Evolutionary conservation across 1,284 basidiomycete species (phyloP).

Genomic region (Cystobasidium pallidum): DNA sequence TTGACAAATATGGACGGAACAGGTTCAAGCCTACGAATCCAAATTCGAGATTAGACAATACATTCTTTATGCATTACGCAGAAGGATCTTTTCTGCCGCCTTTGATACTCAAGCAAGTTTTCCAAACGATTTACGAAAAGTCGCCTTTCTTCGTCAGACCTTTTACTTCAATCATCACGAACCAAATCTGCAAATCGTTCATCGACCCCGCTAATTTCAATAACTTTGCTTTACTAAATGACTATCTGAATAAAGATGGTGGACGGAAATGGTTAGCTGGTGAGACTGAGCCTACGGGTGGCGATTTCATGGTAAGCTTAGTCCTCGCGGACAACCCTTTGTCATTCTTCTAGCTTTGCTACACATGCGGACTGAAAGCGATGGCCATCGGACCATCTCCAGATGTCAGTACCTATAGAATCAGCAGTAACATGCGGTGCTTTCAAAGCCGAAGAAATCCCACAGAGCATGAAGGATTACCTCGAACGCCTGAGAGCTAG

Average conservation of each 20-base stretch:
- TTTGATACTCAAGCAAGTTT: constrained; percentile 39
- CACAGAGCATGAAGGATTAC: constrained; percentile 37
- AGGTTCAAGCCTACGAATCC: constrained; percentile 18
- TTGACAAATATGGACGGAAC: constrained; percentile 29
- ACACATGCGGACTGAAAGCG: too few relatives aligned
- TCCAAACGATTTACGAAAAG: constrained; percentile 34
- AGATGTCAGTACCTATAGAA: constrained; percentile 42
- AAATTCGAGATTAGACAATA: constrained; percentile 24
- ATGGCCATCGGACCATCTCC: too few relatives aligned
- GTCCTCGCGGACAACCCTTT: not conserved
- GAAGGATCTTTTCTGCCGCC: constrained; percentile 44
- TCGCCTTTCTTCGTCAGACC: constrained; percentile 42
- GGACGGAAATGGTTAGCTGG: constrained; percentile 40
- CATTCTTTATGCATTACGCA: constrained; percentile 42
- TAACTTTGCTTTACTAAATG: constrained; percentile 32
- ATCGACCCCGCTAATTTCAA: constrained; percentile 38
- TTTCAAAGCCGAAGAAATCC: constrained; percentile 36
- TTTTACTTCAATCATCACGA: constrained; percentile 33
- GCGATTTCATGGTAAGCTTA: constrained; percentile 43
- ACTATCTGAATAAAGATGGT: constrained; percentile 33
- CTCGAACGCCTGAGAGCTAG: constrained; percentile 26
- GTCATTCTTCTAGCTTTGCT: too few relatives aligned
- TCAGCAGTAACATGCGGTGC: constrained; percentile 35
- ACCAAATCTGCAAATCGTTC: constrained; percentile 35
- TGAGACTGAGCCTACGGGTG: constrained; percentile 32